A percentile compares a stretch with the other conserved stretches of the same genome.
These are phyloP conservation scores for Athelia sp. DNA, from an alignment of 1,284 basidiomycete genomes.

Conservation along the genomic window DNA sequence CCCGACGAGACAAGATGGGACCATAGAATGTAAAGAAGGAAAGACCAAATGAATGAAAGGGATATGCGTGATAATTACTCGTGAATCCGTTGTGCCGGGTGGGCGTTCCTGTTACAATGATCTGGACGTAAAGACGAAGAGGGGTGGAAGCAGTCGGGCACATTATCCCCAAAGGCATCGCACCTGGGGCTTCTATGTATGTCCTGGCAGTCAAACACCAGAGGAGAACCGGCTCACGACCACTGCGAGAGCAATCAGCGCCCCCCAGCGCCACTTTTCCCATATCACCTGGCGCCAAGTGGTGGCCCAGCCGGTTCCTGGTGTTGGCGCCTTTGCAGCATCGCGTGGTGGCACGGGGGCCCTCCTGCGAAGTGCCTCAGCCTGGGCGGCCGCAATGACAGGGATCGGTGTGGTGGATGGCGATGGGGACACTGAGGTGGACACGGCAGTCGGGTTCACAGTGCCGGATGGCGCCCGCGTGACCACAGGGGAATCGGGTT, in stretches of 20 bases:
- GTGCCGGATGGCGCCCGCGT: slow-evolving; percentile 2
- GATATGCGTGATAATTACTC: too few species aligned
- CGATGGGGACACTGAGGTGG: slow-evolving; percentile 13
- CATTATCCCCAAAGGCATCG: background rate
- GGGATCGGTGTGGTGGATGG: slow-evolving; percentile 13
- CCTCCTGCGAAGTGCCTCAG: background rate
- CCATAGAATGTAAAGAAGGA: background rate
- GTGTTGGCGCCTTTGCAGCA: slow-evolving; percentile 5
- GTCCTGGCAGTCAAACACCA: slow-evolving; percentile 13
- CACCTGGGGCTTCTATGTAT: background rate
- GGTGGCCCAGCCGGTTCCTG: slow-evolving; percentile 38
- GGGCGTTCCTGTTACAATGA: background rate
- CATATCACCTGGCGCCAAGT: slow-evolving; percentile 65
- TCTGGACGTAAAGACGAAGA: background rate
- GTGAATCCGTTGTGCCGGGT: too few species aligned
- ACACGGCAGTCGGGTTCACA: slow-evolving; percentile 14
- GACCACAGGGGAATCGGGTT: slow-evolving; percentile 23
- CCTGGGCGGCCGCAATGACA: background rate
- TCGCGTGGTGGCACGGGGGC: too few species aligned
- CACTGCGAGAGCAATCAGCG: slow-evolving; percentile 69
- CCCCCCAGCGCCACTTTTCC: slow-evolving; percentile 82
- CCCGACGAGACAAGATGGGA: background rate
- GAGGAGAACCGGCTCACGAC: slow-evolving; percentile 66
- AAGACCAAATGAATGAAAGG: background rate
- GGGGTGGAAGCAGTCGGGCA: background rate